Percentiles rank a stretch among this genome's conserved stretches.
Conservation (phyloP, 73 alveolate genomes). For the Blepharisma stoltei region DNA sequence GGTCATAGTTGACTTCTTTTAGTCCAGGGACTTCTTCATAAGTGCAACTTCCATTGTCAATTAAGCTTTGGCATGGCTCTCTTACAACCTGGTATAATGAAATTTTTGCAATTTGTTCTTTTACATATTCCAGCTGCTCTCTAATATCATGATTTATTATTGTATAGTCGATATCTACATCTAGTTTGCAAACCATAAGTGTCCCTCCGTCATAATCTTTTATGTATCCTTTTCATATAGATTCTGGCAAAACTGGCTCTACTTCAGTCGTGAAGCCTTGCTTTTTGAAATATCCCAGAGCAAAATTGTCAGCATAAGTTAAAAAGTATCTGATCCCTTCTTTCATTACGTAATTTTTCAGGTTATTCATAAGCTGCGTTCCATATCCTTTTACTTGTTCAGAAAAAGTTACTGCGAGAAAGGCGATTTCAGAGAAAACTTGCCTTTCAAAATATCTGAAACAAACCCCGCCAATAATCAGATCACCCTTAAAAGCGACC, state of each 20-base stretch:
- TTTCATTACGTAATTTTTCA: conserved; percentile 79
- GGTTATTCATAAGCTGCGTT: conserved; percentile 93
- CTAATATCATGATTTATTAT: not conserved
- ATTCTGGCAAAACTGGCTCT: conserved; percentile 71
- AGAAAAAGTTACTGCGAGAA: conserved; percentile 84
- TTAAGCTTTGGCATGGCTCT: not conserved
- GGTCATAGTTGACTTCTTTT: not conserved
- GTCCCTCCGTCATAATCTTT: conserved; percentile 94
- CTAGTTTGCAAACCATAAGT: not conserved
- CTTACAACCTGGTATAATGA: not conserved
- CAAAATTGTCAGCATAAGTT: conserved; percentile 96
- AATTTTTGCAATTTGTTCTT: not conserved
- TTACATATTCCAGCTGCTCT: conserved; percentile 7
- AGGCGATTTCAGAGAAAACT: conserved; percentile 93
- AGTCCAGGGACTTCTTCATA: not conserved
- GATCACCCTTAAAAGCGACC: conserved; percentile 68
- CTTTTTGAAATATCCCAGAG: conserved; percentile 89
- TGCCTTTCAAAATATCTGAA: conserved; percentile 75
- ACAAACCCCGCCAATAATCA: conserved; percentile 67
- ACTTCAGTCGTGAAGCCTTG: conserved; percentile 85
- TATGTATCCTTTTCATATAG: conserved; percentile 88
- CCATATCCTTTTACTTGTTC: conserved; percentile 92
- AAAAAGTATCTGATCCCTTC: conserved; percentile 85
- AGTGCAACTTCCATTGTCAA: not conserved
- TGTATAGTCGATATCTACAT: conserved; percentile 11